Base-by-base conservation (phyloP, 352 stramenopile genomes). In the Globisporangium nunn region DNA sequence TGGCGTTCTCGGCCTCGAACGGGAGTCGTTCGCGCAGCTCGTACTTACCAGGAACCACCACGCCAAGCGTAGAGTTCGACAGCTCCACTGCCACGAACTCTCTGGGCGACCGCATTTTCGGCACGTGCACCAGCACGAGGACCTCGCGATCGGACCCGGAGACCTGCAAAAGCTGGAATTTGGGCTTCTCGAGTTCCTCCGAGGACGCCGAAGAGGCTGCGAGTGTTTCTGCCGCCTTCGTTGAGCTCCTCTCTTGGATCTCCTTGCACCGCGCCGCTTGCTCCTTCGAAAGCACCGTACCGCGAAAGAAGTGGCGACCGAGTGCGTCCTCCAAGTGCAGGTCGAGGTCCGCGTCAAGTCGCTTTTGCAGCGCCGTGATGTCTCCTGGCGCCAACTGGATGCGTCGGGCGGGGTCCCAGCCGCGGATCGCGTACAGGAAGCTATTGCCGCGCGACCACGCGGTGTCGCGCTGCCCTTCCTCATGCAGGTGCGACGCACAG, bases 381-480 rank as follows among this genome's bases (percentile, higher is more conserved):
- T 81, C 70, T 12, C 72, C 69, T 7, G 31, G 3, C 0, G 54
- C 30, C 0, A 85, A 44, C 0, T 56, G 37, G 14, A 68, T 6
- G 6, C 67, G 62, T 1, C 75, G 78, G 23, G 18, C 39, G 6
- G 30, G 35, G n/a, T 89, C 72, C 6, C 57, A 37, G 3, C 75
- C 81, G 35, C 71, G 68, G 15, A 88, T 61, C 4, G 64, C 79
- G 56, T 89, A 89, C 30, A 88, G 50, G 33, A 87, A 89, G 57
- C 79, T 91, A 56, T 82, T 89, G 43, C 68, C 79, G 7, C 78
- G 71, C 28, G 75, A 89, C 74, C 78, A 92, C 7, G 74, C 67
- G 6, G 69, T 85, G 14, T 89, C 70, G 56, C 65, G 71, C 52
- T 84, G 72, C 12, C 63, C 75, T 70, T 85, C 79, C 71, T 89